Percentiles rank a stretch among this genome's conserved stretches.
Conservation (phyloP, 768 basidiomycete genomes). For the Kwoniella dendrophila region DNA sequence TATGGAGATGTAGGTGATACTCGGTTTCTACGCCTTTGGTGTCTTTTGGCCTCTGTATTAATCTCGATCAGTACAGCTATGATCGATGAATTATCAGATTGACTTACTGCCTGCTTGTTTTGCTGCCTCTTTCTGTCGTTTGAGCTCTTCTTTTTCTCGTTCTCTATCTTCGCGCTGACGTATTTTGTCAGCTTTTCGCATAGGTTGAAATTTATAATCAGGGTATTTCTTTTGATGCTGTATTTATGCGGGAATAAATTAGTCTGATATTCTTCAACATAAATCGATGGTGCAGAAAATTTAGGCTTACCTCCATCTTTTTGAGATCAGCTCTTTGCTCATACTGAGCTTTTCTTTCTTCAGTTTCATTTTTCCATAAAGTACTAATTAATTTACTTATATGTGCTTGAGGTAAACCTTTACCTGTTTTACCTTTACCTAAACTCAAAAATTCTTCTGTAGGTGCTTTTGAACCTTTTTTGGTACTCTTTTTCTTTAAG, state of each 20-base stretch:
- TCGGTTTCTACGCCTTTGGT: slow-evolving; percentile 8
- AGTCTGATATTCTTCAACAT: neutral
- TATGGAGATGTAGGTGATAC: slow-evolving; percentile 24
- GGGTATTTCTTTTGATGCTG: slow-evolving; percentile 51
- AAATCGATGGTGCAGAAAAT: neutral
- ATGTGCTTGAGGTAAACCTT: slow-evolving; percentile 63
- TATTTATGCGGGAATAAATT: neutral
- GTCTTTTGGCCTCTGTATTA: slow-evolving; percentile 17
- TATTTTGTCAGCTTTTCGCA: slow-evolving; percentile 48
- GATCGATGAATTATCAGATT: neutral
- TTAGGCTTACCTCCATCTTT: slow-evolving; percentile 54
- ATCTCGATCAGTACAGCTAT: neutral
- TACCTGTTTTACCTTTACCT: slow-evolving; percentile 45
- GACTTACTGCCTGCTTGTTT: slow-evolving; percentile 19
- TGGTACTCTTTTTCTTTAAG: slow-evolving; percentile 26
- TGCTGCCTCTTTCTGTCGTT: slow-evolving; percentile 30
- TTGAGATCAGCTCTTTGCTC: slow-evolving; percentile 46
- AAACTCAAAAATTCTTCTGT: slow-evolving; percentile 35
- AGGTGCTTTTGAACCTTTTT: slow-evolving; percentile 39
- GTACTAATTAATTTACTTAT: slow-evolving; percentile 67
- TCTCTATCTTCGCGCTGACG: slow-evolving; percentile 41
- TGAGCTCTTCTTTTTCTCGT: slow-evolving; percentile 35
- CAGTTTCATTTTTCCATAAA: slow-evolving; percentile 67
- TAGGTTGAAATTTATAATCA: slow-evolving; percentile 54
- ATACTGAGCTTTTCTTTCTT: slow-evolving; percentile 59